Conservation (phyloP, 2,329 filamentous ascomycete species). For the Xylariaceae sp. region DNA sequence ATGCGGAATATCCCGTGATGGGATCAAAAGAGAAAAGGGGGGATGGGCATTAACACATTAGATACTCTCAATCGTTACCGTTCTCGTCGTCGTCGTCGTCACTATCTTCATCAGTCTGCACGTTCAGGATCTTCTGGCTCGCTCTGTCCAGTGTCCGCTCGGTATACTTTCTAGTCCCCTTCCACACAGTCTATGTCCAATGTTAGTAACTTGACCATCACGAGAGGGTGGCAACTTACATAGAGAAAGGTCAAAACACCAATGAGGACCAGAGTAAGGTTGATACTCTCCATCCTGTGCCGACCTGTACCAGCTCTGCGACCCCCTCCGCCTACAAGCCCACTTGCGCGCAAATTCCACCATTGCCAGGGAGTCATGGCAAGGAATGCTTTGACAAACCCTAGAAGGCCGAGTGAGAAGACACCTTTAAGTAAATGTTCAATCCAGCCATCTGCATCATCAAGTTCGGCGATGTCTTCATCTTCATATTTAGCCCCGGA, state of each 20-base stretch:
- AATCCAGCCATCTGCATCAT: conserved; percentile 60
- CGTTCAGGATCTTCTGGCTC: conserved; percentile 76
- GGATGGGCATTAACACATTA: conserved; percentile 11
- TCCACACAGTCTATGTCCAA: conserved; percentile 64
- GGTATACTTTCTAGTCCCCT: conserved; percentile 69
- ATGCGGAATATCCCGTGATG: background rate
- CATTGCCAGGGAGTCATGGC: conserved; percentile 70
- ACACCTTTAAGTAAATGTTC: conserved; percentile 87
- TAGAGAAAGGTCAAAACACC: conserved; percentile 75
- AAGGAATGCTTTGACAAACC: conserved; percentile 75
- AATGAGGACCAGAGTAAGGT: conserved; percentile 71
- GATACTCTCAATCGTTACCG: conserved; percentile 16
- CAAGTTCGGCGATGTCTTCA: conserved; percentile 39
- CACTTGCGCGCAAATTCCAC: conserved; percentile 64
- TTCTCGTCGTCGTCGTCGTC: conserved; percentile 22
- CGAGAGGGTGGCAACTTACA: conserved; percentile 46
- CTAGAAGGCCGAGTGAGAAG: conserved; percentile 81
- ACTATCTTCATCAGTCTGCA: conserved; percentile 50
- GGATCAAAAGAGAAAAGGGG: conserved; percentile 8
- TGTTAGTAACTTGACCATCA: conserved; percentile 5
- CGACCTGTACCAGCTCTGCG: conserved; percentile 62
- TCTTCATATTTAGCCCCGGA: conserved; percentile 36
- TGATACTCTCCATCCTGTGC: conserved; percentile 72
- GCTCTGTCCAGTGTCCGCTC: conserved; percentile 67
- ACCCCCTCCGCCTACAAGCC: conserved; percentile 48